phyloP scores from a whole-genome alignment of 345 rosid genomes.

The Boechera stricta region DNA sequence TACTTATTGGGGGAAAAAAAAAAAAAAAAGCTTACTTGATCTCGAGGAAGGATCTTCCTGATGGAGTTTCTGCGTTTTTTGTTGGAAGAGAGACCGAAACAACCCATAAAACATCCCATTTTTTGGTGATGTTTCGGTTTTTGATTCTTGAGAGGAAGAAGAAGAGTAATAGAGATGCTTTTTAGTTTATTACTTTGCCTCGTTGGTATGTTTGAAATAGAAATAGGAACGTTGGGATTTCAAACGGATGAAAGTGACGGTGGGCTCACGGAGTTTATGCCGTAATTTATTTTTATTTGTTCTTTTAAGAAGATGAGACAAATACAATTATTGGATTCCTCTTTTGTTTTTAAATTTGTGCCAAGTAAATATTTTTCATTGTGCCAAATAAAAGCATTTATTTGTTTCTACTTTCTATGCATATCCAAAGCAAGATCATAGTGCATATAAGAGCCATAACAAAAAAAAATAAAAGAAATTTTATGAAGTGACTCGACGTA shows the following conservation, averaged over 20 bases:
- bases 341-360: not conserved
- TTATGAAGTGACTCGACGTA: too few species aligned
- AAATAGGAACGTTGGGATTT: slow-evolving; percentile 78
- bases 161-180: slow-evolving; percentile 17
- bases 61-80: slow-evolving; percentile 58
- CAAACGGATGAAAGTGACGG: slow-evolving; percentile 43
- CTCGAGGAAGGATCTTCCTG: slow-evolving; percentile 54
- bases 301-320: slow-evolving; percentile 36
- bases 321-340: slow-evolving; percentile 21
- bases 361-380: not conserved
- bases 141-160: not conserved
- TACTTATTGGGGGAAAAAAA: not conserved
- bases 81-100: slow-evolving; percentile 76
- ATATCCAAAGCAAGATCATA: not conserved
- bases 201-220: slow-evolving; percentile 32
- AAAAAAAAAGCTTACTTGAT: slow-evolving; percentile 53
- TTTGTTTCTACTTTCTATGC: not conserved
- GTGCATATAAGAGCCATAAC: too few species aligned
- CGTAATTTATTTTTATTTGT: slow-evolving; percentile 13
- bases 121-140: slow-evolving; percentile 29
- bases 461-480: too few species aligned
- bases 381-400: slow-evolving; percentile 1
- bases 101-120: slow-evolving; percentile 90
- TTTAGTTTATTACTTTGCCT: slow-evolving; percentile 19
- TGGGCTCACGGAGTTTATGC: slow-evolving; percentile 46